Evolutionary conservation across 371 early-diverging fungal genomes (phyloP), one percentile per base, ranked within the genome.

Genomic region (Mucor mucedo): DNA sequence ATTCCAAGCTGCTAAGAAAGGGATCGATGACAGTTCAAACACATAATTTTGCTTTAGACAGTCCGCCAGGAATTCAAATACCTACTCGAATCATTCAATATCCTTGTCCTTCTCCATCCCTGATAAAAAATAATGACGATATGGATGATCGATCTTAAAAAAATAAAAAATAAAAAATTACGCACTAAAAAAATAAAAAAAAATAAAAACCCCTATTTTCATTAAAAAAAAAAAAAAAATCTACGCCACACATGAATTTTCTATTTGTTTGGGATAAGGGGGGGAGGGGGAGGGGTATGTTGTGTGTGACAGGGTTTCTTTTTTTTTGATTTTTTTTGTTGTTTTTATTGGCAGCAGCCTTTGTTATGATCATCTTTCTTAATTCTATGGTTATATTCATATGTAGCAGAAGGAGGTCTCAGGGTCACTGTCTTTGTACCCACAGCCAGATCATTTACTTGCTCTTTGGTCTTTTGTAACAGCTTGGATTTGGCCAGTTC

Each of bases 11-110:
- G 16, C 16, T 71, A 49, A 49, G 56, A 38, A 71, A 68, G 50
- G 72, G 72, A 8, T 71, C 72, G 2, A 40, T 71, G 8, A 71
- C 62, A n/a, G 72, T 71, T 5, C 72, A 71, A 28, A 57, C 72
- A 16, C 68, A 64, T 28, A 65, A 62, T 47, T 62, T 57, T 27
- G n/a, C 59, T 38, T 14, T 70, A 10, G 66, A 65, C 27, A 27
- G 41, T 7, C 44, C 49, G 28, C 21, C 62, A n/a, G 52, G 29
- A 3, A 30, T 11, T 32, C 16, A 21, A 55, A 35, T 10, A 41
- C 28, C 40, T 42, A 42, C 42, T 10, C 6, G 11, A 13, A 42
- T n/a, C n/a, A 42, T 13, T 11, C 42, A 45, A n/a, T 16, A 3
- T 16, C 16, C 47, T 16, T 6, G 3, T 6, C 5, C 21, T n/a